Conservation (phyloP, 352 stramenopile genomes). For the Globisporangium heterothallicum region DNA sequence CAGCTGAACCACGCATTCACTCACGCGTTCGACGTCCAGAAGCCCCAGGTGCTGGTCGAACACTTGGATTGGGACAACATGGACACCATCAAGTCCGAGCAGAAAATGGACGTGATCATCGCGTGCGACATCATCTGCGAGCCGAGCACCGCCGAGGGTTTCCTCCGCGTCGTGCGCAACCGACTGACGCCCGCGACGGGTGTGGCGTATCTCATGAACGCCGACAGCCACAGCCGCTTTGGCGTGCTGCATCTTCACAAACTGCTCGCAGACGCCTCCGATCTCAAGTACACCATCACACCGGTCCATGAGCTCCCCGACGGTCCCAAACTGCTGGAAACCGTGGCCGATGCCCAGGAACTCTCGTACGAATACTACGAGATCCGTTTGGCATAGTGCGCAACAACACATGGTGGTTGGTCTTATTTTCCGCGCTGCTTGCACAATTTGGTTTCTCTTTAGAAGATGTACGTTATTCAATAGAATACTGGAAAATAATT, state of each 20-base stretch:
- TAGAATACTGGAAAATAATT: too few species aligned
- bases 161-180: conserved; percentile 66
- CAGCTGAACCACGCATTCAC: conserved; percentile 69
- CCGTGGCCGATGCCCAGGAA: conserved; percentile 66
- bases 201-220: conserved; percentile 84
- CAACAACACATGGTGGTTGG: too few species aligned
- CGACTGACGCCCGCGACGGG: conserved; percentile 42
- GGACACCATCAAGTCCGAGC: conserved; percentile 48
- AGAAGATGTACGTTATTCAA: too few species aligned
- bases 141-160: conserved; percentile 81
- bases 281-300: conserved; percentile 70
- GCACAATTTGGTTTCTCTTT: too few species aligned
- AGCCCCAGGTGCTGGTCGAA: conserved; percentile 47
- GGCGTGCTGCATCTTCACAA: conserved; percentile 70
- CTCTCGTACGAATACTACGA: conserved; percentile 87
- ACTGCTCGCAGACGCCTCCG: conserved; percentile 41
- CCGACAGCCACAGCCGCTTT: conserved; percentile 83
- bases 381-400: conserved; percentile 39
- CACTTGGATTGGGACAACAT: conserved; percentile 75
- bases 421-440: too few species aligned
- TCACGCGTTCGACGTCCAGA: conserved; percentile 49
- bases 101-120: conserved; percentile 77
- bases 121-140: conserved; percentile 87
- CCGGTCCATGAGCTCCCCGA: conserved; percentile 54
- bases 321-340: conserved; percentile 61